Base-by-base conservation (phyloP, 129 eudicot genomes). In the Smallanthus sonchifolius region DNA sequence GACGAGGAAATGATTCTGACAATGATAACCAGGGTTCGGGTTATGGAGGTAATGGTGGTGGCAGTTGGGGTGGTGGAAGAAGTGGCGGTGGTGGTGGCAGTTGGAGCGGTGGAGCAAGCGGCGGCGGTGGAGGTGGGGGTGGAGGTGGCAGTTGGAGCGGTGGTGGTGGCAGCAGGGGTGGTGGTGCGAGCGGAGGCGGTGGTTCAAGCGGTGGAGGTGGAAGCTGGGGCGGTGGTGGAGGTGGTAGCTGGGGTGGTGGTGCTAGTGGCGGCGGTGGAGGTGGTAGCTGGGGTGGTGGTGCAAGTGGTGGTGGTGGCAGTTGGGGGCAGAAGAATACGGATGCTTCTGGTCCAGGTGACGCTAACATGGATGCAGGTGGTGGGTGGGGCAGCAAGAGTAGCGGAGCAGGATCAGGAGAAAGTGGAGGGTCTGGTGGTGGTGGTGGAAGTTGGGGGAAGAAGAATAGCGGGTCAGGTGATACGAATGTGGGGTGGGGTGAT, bases 11-110 rank as follows among this genome's bases (percentile, higher is more conserved):
- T 62, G 82, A 79, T 30, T 5, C 45, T 16, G 78, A 72, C 2
- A 63, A 51, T 63, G 82, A 78, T 3, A 78, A 71, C 7, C 86
- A 83, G 65, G 97, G 85, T 47, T 78, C 83, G 0, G 94, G 83
- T 40, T 67, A 72, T 9, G 89, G 90, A 10, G 78, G 72, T 73
- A 24, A 24, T 4, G 87, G 84, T 15, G 80, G 67, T 74, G 35
- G 52, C 3, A 10, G 52, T 10, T 40, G 71, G 35, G 16, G 52
- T 3, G 17, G 65, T 59, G n/a, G 65, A 4, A 15, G 28, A 2
- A 4, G 69, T n/a, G 11, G n/a, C 16, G 17, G 75, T 4, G 48
- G 80, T 15, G 38, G 64, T 82, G 40, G 76, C 4, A 52, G 73
- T 15, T n/a, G 69, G 28, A 15, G 67, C 34, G 42, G 81, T 74